Evolutionary conservation across 805 yeast genomes (phyloP).

Genomic region (Nakazawaea siamensis): DNA sequence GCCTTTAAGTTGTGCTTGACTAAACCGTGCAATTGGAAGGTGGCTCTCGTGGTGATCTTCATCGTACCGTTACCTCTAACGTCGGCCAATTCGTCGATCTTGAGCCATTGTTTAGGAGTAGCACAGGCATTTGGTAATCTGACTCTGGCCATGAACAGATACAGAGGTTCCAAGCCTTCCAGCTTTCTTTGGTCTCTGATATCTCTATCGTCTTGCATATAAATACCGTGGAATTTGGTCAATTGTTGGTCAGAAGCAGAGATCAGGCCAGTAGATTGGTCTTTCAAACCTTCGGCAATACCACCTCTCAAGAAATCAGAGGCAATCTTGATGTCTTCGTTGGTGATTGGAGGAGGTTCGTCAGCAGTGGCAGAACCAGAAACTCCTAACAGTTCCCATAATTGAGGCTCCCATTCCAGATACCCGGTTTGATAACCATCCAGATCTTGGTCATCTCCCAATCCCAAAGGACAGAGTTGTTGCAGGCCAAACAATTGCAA

Average conservation of each 20-base stretch:
- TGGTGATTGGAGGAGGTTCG: conserved; percentile 84
- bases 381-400: conserved; percentile 89
- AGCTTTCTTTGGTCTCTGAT: conserved; percentile 87
- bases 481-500: conserved; percentile 66
- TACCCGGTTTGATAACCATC: conserved; percentile 94
- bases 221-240: conserved; percentile 96
- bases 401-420: conserved; percentile 70
- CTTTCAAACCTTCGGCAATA: conserved; percentile 77
- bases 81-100: conserved; percentile 74
- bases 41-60: conserved; percentile 93
- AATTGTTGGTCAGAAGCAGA: conserved; percentile 87
- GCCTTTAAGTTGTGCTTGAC: conserved; percentile 85
- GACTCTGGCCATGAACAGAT: conserved; percentile 94
- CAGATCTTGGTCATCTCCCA: conserved; percentile 97
- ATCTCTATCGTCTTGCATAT: conserved; percentile 98
- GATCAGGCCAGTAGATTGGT: conserved; percentile 83
- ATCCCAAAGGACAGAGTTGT: conserved; percentile 65
- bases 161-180: conserved; percentile 91
- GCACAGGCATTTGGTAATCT: conserved; percentile 92
- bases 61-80: conserved; percentile 86
- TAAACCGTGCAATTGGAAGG: conserved; percentile 93
- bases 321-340: conserved; percentile 88
- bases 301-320: conserved; percentile 91
- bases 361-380: conserved; percentile 75
- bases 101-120: conserved; percentile 82